Base-by-base conservation (phyloP, 2,329 filamentous ascomycete species). In the Diplodia sapinea region DNA sequence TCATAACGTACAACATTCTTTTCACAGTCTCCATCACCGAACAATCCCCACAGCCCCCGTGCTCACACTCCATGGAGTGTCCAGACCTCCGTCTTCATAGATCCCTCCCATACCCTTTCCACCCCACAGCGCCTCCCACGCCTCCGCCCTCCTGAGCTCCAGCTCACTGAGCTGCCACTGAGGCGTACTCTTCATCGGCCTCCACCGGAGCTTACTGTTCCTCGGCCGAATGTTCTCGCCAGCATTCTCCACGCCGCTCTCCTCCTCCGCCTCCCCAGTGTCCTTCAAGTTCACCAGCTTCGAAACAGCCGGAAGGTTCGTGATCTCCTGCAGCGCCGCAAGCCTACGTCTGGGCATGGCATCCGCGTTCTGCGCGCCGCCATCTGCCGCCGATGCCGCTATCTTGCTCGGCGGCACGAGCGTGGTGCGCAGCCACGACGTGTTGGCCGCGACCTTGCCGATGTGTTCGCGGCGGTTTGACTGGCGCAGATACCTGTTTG, bases 141-240 rank as follows among this genome's bases (percentile, higher is more conserved):
- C 54, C 11, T 65, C 51, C 20, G 59, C 67, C 31, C 49, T 49
- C 40, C 26, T 54, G n/a, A 68, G 29, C 43, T 68, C 67, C 52
- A 65, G 52, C 54, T 65, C 67, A 43, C 61, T 59, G 43, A 68
- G 59, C 61, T 68, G 67, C 67, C 67, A 68, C 43, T 68, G 67
- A 23, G 67, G 67, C 31, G 67, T 68, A 20, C 51, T 65, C 67
- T 65, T 68, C 67, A 59, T 51, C 36, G 67, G 67, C 5, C 67
- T 52, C 67, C 67, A 68, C 33, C 40, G n/a, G 23, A 68, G 61
- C 38, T 56, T 65, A 33, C 36, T 47, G 9, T 47, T 51, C 47
- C 47, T 54, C 5, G 65, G 56, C 17, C 36, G 33, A 36, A 11
- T 8, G 15, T 38, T 56, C n/a, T 56, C 33, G 20, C 26, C 23